These are phyloP conservation scores for Phytophthora brassicae DNA, from an alignment of 352 stramenopile species.

Conservation along the genomic window DNA sequence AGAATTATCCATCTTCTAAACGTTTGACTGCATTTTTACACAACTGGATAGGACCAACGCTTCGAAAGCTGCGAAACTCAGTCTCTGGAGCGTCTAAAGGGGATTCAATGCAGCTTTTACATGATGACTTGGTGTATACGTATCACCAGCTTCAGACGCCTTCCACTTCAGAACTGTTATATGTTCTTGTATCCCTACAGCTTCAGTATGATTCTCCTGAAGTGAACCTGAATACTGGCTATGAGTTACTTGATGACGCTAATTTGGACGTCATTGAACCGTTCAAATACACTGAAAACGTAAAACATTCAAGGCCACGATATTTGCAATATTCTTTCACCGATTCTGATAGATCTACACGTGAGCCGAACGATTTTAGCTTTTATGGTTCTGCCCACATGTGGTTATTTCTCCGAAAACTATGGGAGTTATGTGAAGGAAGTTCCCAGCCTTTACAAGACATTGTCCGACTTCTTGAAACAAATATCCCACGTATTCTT, in stretches of 20 bases:
- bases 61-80: conserved; percentile 20
- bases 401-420: conserved; percentile 31
- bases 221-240: background rate
- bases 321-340: conserved; percentile 22
- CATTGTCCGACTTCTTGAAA: background rate
- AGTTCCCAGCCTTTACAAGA: background rate
- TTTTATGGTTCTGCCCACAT: conserved; percentile 31
- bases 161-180: conserved; percentile 3
- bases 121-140: conserved; percentile 13
- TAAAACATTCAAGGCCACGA: background rate
- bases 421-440: conserved; percentile 11
- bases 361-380: conserved; percentile 25
- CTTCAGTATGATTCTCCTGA: background rate
- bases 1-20: conserved; percentile 17
- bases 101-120: conserved; percentile 13
- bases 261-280: background rate
- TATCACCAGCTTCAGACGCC: conserved; percentile 5
- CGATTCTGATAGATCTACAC: conserved; percentile 14
- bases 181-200: conserved; percentile 7
- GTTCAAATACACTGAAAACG: background rate
- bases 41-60: conserved; percentile 18
- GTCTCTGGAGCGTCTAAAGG: conserved; percentile 10
- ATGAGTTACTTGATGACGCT: background rate
- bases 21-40: conserved; percentile 17
- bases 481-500: conserved; percentile 9